Conservation (phyloP, 352 stramenopile species). For the Pythium brassicae region DNA sequence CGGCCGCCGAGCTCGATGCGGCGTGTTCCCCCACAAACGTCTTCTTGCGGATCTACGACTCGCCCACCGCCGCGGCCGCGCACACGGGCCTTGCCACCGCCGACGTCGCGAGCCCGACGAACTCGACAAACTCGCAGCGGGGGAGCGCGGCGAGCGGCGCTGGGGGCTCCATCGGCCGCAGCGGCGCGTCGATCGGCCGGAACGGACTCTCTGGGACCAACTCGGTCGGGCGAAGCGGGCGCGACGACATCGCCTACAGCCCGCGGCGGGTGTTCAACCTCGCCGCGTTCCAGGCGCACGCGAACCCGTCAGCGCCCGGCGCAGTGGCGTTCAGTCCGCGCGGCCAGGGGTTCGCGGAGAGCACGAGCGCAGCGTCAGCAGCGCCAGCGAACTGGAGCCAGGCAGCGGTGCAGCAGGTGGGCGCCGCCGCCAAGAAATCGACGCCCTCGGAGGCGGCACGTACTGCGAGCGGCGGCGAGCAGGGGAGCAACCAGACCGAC, state of each 20-base stretch:
- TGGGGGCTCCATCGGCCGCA: not conserved
- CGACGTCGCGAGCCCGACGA: conserved; percentile 13
- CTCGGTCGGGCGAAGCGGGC: not conserved
- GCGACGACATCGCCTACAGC: conserved; percentile 28
- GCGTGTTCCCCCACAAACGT: conserved; percentile 36
- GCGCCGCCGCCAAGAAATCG: not conserved
- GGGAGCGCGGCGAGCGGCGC: conserved; percentile 1
- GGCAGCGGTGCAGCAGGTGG: conserved; percentile 20
- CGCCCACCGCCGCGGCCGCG: conserved; percentile 32
- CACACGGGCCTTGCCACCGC: conserved; percentile 19
- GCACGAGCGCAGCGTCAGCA: conserved; percentile 15
- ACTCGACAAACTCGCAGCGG: conserved; percentile 2
- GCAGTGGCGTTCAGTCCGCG: conserved; percentile 14
- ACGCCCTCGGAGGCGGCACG: not conserved
- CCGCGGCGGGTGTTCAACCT: conserved; percentile 47
- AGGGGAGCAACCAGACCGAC: conserved; percentile 16
- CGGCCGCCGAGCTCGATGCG: not conserved
- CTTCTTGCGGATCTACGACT: conserved; percentile 73
- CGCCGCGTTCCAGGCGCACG: conserved; percentile 40
- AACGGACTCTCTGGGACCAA: not conserved
- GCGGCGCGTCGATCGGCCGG: not conserved
- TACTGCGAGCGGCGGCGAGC: conserved; percentile 1
- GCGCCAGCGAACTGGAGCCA: conserved; percentile 36
- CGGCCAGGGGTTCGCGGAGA: conserved; percentile 9
- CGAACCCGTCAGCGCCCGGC: not conserved